Evolutionary conservation across 805 yeast genomes (phyloP), one percentile per base, ranked within the genome.

Genomic region (Candida ulmi): DNA sequence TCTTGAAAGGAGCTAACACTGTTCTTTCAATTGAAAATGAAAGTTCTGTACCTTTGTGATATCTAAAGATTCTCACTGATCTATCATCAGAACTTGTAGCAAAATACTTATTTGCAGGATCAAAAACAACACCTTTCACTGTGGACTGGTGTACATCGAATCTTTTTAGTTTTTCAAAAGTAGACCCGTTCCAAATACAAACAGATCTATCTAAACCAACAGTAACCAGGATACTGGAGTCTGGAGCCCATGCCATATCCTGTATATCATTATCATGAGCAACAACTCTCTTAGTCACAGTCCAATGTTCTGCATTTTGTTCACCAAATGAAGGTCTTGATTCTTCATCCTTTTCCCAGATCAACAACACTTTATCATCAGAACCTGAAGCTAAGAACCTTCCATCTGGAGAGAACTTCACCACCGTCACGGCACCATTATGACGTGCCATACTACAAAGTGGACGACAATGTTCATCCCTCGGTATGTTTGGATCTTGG

Each of bases 221-320:
- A 1, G 96, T 84, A 15, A 93, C 96, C 35, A 93, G 66, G 18
- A 93, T 76, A 28, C 87, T 76, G 4, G 95, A 84, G 57, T 91
- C 98, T 0, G 98, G 97, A 2, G 96, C 85, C 98, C 99, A 93
- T 32, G 96, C 95, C 49, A 93, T 81, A 61, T 93, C 99, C 60
- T 93, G 99, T 37, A 93, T 86, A 65, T 93, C 99, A 57, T 91
- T 93, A 47, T 93, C 98, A 61, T 93, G 99, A 1, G 97, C 99
- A 16, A 88, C 96, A 13, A 88, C 72, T 52, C 98, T 74, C 52
- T 87, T 87, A 16, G 96, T 67, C 2, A 91, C 97, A 1, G 91
- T 80, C 99, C 99, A 91, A 52, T 86, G 95, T 60, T 91, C 99
- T 40, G 77, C 55, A 51, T 88, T 96, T 36, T 76, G 82, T 34